Base-by-base conservation (phyloP, 208 protist species). In the Wallacemonas sp. region DNA sequence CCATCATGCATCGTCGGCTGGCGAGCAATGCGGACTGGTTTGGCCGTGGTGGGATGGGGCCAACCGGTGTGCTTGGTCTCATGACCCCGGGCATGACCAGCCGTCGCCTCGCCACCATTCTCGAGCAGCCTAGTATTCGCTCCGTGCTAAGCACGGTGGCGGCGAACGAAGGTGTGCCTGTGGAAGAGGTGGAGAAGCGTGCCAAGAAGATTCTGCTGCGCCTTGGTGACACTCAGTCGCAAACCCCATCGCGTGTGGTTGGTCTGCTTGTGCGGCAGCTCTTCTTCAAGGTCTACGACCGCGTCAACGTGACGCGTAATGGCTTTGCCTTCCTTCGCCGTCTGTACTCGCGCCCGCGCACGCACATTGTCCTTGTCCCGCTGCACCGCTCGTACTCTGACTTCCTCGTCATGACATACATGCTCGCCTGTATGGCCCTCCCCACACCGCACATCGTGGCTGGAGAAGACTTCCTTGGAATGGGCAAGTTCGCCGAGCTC, bases 331-430 rank as follows among this genome's bases (percentile, higher is more conserved):
- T 70, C 6, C 60, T 95, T 4, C 70, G 70, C 39, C 72, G 73
- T 8, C 62, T 82, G 30, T 74, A 82, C 31, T 34, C 61, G 27
- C 77, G 81, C 42, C 87, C 84, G 30, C 70, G 79, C 17, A 75
- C 70, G 2, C 61, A 82, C 8, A 44, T 96, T 36, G 82, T 97
- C 30, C 75, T 93, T 17, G 68, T 94, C 17, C 91, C 91, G 24
- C 73, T 84, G 6, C 91, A 96, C 54, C 80, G 90, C 56, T 88
- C 77, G 17, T 96, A 97, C 74, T 44, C 91, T 17, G 93, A 97
- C 66, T 97, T 97, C 67, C 66, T 96, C n/a, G 75, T 95, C 31
- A 49, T 97, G 62, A 86, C 86, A 5, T 93, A 95, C 69, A 12
- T 96, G 17, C 62, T 94, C n/a, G 72, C 78, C 1, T 68, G 68